Base-by-base conservation (phyloP, 148 eudicot genomes). In the Chenopodium formosanum region DNA sequence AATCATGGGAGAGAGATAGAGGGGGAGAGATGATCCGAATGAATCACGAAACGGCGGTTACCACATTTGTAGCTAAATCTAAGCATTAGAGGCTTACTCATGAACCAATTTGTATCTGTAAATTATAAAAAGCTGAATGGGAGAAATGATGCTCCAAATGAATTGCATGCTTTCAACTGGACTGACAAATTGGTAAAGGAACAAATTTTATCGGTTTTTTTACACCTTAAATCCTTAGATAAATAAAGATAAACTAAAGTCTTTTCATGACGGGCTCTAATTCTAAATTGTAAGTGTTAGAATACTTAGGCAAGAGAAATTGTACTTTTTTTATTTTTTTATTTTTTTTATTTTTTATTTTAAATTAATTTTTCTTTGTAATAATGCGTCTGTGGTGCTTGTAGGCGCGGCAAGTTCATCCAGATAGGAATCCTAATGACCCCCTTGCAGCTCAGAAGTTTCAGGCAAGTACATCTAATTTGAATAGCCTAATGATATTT, bases 351-450 rank as follows among this genome's bases (percentile, higher is more conserved):
- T 23, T 25, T 46, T 9, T 50, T 11, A 25, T 50, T 25, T 10
- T 7, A 48, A 25, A 74, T 50, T 70, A 17, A 23, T 22, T 11
- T 22, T 1, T 78, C 48, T 67, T 23, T 70, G 47, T 56, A 12
- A 70, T 4, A 9, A 19, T 50, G 12, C 63, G 10, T 40, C 44
- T 60, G 53, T 53, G 65, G 78, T 56, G 69, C 44, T 63, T 90
- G 84, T 87, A 95, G 98, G 98, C 98, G 14, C 90, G 97, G 8
- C 94, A 93, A 80, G 98, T 95, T 81, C 98, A 95, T 83, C 98
- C 98, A 5, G 98, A 95, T 85, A 95, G 90, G 87, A 95, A 93
- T 86, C 97, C 94, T 9, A 89, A 93, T 82, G 94, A 95, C 84
- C 98, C 98, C 85, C 89, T 84, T 67, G 97, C 98, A 53, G 97